phyloP scores from a whole-genome alignment of 2,329 filamentous ascomycete species.

The Cladosporium sp. region DNA sequence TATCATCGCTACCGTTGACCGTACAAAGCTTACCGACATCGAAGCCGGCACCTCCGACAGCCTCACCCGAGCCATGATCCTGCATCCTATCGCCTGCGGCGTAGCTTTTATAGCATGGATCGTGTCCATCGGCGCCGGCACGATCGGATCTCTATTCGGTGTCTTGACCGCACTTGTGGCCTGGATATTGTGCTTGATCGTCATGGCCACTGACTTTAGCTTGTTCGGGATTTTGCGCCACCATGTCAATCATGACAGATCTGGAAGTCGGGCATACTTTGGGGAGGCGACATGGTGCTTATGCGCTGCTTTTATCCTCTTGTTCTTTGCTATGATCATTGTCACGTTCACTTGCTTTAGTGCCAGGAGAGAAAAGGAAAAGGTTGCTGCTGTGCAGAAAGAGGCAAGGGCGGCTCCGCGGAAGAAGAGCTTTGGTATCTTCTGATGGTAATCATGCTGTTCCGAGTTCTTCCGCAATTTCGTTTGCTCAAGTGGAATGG shows the following conservation, averaged over 20 bases:
- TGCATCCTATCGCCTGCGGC: conserved; percentile 61
- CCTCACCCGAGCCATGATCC: conserved; percentile 60
- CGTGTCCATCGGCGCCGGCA: conserved; percentile 53
- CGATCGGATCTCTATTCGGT: conserved; percentile 55
- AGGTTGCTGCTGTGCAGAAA: conserved; percentile 12
- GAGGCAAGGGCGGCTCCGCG: conserved; percentile 14
- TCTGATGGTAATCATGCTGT: conserved; percentile 5
- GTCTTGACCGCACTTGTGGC: conserved; percentile 52
- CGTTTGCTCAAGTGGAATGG: not conserved
- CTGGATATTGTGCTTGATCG: conserved; percentile 52
- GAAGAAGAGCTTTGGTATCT: conserved; percentile 23
- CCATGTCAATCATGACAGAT: conserved; percentile 52
- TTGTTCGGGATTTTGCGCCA: conserved; percentile 55
- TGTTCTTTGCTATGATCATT: conserved; percentile 30
- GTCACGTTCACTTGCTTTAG: conserved; percentile 24
- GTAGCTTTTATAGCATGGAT: conserved; percentile 61
- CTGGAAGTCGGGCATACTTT: conserved; percentile 50
- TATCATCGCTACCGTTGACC: conserved; percentile 45
- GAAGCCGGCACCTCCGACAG: conserved; percentile 48
- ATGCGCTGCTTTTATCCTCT: conserved; percentile 56
- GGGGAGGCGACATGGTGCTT: conserved; percentile 60
- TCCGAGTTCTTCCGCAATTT: not conserved
- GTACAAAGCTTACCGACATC: conserved; percentile 45
- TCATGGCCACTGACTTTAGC: conserved; percentile 59
- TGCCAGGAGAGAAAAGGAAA: conserved; percentile 28